These are phyloP conservation scores for Capsella bursapastoris DNA, from an alignment of 345 rosid species.

Conservation along the genomic window DNA sequence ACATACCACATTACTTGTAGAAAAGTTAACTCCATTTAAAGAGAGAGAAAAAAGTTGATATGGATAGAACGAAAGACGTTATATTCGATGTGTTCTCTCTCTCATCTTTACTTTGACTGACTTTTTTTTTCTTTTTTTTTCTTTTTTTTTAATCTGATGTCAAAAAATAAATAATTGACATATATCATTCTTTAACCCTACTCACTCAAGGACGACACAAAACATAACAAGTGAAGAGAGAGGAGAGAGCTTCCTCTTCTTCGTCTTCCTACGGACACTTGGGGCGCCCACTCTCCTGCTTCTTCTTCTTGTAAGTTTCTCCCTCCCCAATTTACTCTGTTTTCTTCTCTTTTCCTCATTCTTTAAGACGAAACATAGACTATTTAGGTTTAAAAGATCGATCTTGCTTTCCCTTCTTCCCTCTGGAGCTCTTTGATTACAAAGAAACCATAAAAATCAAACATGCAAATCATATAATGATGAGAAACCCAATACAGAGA, in stretches of 20 bases:
- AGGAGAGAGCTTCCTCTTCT: not conserved
- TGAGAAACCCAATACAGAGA: not conserved
- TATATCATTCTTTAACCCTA: not conserved
- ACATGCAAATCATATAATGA: conserved; percentile 33
- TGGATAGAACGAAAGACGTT: not conserved
- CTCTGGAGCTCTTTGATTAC: not conserved
- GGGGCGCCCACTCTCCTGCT: conserved; percentile 14
- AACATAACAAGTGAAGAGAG: not conserved
- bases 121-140: not conserved
- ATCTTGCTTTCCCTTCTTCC: not conserved
- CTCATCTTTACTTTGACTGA: not conserved
- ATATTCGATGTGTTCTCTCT: not conserved
- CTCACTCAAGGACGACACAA: not conserved
- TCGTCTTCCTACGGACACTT: conserved; percentile 26
- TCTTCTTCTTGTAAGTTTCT: conserved; percentile 27
- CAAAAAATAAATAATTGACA: no score
- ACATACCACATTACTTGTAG: no score
- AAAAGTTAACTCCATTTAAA: not conserved
- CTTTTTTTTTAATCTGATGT: no score
- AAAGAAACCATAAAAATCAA: not conserved
- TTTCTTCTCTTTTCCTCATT: not conserved
- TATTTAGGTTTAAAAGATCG: conserved; percentile 1
- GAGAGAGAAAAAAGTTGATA: not conserved
- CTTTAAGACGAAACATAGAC: not conserved
- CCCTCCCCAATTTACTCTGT: not conserved